Evolutionary conservation across 768 basidiomycete species (phyloP).

Genomic region (Pisolithus microcarpus): DNA sequence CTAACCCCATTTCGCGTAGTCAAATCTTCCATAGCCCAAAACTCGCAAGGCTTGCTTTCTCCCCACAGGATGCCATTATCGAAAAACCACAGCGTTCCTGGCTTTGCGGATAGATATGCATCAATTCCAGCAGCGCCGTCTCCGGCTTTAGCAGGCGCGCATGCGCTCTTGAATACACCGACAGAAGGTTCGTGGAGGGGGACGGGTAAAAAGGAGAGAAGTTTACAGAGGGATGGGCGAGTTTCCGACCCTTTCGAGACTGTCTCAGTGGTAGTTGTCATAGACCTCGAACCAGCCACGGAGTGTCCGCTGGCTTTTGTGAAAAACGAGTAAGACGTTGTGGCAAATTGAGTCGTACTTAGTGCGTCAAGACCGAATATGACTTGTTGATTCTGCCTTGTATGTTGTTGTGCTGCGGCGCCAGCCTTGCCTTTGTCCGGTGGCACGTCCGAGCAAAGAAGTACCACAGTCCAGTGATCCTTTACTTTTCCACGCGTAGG

Average conservation of each 20-base stretch:
- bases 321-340: constrained; percentile 24
- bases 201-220: constrained; percentile 44
- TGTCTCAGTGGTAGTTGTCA: constrained; percentile 20
- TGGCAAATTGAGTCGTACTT: constrained; percentile 38
- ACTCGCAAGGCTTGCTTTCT: constrained; percentile 70
- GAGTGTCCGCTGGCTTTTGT: constrained; percentile 12
- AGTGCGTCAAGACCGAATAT: constrained; percentile 68
- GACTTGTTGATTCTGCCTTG: constrained; percentile 37
- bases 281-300: constrained; percentile 10
- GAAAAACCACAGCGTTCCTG: constrained; percentile 68
- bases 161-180: constrained; percentile 50
- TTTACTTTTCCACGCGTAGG: constrained; percentile 70
- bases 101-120: constrained; percentile 65
- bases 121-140: constrained; percentile 54
- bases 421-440: constrained; percentile 38
- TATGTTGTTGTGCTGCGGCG: constrained; percentile 19
- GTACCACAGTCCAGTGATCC: constrained; percentile 64
- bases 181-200: constrained; percentile 43
- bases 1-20: constrained; percentile 44
- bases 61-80: constrained; percentile 64
- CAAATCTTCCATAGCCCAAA: constrained; percentile 62
- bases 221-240: constrained; percentile 39
- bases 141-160: constrained; percentile 28
- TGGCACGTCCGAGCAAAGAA: constrained; percentile 47
- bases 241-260: constrained; percentile 49